phyloP scores from a whole-genome alignment of 2,329 filamentous ascomycete species.

The Fusarium heterosporum region DNA sequence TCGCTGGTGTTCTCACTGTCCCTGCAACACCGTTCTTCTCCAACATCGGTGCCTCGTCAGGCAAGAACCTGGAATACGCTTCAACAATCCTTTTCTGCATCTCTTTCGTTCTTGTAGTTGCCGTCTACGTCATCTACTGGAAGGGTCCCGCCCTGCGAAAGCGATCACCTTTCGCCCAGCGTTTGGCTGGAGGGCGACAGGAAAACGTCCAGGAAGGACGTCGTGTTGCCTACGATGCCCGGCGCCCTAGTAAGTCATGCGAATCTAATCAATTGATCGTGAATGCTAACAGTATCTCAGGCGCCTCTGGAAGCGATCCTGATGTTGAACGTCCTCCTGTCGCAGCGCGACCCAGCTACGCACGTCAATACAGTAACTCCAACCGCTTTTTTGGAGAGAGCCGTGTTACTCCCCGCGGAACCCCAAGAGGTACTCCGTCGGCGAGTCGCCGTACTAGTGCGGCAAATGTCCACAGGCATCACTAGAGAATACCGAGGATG shows the following conservation, averaged over 20 bases:
- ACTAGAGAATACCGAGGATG: background rate
- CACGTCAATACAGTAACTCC: conserved; percentile 54
- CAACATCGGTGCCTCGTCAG: conserved; percentile 63
- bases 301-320: conserved; percentile 33
- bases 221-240: conserved; percentile 42
- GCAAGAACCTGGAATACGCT: conserved; percentile 68
- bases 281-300: conserved; percentile 34
- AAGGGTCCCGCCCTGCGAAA: conserved; percentile 70
- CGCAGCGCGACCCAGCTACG: conserved; percentile 29
- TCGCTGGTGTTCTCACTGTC: conserved; percentile 77
- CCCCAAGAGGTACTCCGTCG: conserved; percentile 54
- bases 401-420: conserved; percentile 54
- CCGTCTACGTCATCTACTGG: conserved; percentile 76
- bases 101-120: conserved; percentile 69
- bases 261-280: fast-evolving
- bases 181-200: conserved; percentile 61
- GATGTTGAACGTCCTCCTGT: conserved; percentile 31
- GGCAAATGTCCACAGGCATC: conserved; percentile 1
- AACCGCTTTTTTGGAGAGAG: conserved; percentile 57
- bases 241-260: conserved; percentile 47
- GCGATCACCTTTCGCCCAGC: conserved; percentile 73
- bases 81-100: conserved; percentile 73
- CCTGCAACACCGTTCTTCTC: conserved; percentile 73
- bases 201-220: conserved; percentile 48
- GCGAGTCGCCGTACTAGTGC: conserved; percentile 48